These are phyloP conservation scores for Trichoderma simmonsii DNA, from an alignment of 2,329 filamentous ascomycete species.

Conservation along the genomic window DNA sequence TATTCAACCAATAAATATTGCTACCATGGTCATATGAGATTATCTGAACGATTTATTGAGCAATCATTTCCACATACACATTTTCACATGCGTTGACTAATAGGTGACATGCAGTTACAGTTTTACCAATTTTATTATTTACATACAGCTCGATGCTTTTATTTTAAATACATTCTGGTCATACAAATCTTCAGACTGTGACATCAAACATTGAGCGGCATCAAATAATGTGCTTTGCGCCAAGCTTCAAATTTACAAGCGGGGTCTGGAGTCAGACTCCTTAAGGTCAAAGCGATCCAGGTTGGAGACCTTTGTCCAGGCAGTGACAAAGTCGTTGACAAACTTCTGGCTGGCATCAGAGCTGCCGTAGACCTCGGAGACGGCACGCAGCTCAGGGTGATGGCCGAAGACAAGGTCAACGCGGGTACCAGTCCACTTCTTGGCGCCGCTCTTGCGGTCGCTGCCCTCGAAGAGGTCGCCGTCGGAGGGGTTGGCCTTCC, in stretches of 20 bases:
- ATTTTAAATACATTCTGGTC: constrained; percentile 6
- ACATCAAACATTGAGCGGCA: not conserved
- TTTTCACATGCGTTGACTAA: too few species aligned
- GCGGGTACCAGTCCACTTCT: constrained; percentile 69
- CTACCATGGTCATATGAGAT: too few species aligned
- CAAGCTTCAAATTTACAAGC: constrained; percentile 1
- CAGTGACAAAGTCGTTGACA: constrained; percentile 66
- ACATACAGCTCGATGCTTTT: not conserved
- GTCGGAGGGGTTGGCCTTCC: constrained; percentile 46
- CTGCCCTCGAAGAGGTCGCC: constrained; percentile 60
- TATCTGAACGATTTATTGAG: too few species aligned
- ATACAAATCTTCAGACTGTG: not conserved
- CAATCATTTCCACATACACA: too few species aligned
- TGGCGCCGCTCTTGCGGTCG: constrained; percentile 62
- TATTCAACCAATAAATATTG: too few species aligned
- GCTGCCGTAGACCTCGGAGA: constrained; percentile 67
- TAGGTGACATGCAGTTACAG: too few species aligned
- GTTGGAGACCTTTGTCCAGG: constrained; percentile 74
- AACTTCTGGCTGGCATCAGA: constrained; percentile 61
- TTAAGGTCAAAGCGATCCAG: constrained; percentile 65
- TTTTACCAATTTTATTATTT: not conserved
- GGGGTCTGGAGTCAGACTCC: constrained; percentile 20
- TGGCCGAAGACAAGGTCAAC: constrained; percentile 69
- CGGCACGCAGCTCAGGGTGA: constrained; percentile 69
- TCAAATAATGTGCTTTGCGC: not conserved